phyloP scores from a whole-genome alignment of 805 yeast genomes.

The Tetrapisispora fleetii region DNA sequence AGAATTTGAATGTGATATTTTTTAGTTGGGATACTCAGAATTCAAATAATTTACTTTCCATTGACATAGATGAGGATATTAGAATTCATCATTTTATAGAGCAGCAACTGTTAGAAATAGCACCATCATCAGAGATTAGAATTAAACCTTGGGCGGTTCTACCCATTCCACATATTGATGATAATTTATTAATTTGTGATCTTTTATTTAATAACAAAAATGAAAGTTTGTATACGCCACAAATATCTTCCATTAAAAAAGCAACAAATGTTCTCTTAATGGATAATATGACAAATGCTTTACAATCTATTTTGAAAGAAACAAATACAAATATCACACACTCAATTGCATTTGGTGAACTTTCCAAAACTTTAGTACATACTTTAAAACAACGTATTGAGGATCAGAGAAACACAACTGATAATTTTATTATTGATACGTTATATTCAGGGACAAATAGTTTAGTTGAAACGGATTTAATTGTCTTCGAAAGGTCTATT shows the following conservation, averaged over 20 bases:
- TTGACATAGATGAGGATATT: neutral
- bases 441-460: slow-evolving; percentile 31
- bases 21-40: slow-evolving; percentile 14
- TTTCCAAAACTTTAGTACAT: slow-evolving; percentile 14
- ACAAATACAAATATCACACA: slow-evolving; percentile 21
- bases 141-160: slow-evolving; percentile 17
- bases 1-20: slow-evolving; percentile 7
- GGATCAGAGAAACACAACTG: slow-evolving; percentile 8
- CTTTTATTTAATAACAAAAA: slow-evolving; percentile 16
- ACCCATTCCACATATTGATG: slow-evolving; percentile 22
- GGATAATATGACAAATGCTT: slow-evolving; percentile 22
- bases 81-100: slow-evolving; percentile 16
- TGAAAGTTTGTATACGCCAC: slow-evolving; percentile 22
- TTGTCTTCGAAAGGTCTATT: slow-evolving; percentile 68
- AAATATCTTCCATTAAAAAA: slow-evolving; percentile 10
- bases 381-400: slow-evolving; percentile 13
- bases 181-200: slow-evolving; percentile 17
- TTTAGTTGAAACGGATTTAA: slow-evolving; percentile 52
- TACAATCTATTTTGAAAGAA: slow-evolving; percentile 14
- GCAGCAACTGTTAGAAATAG: slow-evolving; percentile 9
- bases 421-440: slow-evolving; percentile 18
- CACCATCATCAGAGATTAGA: slow-evolving; percentile 1
- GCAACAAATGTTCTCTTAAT: slow-evolving; percentile 20
- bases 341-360: slow-evolving; percentile 18
- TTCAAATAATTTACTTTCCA: slow-evolving; percentile 5